phyloP scores from a whole-genome alignment of 2,329 filamentous ascomycete species.

The Xylaria sp. region DNA sequence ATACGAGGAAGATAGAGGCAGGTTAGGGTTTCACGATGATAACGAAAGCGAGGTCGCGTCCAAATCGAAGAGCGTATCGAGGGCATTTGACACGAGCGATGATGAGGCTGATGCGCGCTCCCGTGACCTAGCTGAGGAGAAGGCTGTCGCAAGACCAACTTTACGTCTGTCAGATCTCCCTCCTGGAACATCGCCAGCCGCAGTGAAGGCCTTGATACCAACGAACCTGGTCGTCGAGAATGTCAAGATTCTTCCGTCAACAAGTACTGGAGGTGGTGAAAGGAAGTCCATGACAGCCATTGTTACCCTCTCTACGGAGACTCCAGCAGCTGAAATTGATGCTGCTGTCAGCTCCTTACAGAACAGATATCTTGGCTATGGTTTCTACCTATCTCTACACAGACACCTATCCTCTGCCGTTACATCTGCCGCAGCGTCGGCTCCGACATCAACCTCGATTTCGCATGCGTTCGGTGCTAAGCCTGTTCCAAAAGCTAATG shows the following conservation, averaged over 20 bases:
- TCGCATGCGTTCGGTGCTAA: conserved; percentile 76
- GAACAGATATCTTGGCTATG: conserved; percentile 79
- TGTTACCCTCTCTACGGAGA: conserved; percentile 74
- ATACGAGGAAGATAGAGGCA: conserved; percentile 30
- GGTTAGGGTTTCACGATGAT: conserved; percentile 39
- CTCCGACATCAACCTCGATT: conserved; percentile 41
- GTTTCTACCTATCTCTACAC: conserved; percentile 74
- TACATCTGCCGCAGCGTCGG: conserved; percentile 39
- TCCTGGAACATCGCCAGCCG: conserved; percentile 53
- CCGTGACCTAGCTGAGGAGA: conserved; percentile 49
- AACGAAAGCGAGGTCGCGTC: conserved; percentile 25
- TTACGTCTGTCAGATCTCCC: conserved; percentile 57
- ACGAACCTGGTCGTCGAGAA: conserved; percentile 61
- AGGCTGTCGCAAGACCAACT: conserved; percentile 57
- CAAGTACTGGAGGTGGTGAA: conserved; percentile 50
- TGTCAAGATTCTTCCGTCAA: conserved; percentile 62
- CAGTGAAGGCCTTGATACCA: conserved; percentile 55
- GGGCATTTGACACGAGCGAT: conserved; percentile 66
- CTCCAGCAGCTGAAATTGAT: conserved; percentile 78
- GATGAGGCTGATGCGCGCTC: conserved; percentile 46
- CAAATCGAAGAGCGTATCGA: conserved; percentile 57
- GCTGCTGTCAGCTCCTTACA: conserved; percentile 70
- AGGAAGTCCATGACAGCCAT: conserved; percentile 72
- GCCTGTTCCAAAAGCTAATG: conserved; percentile 44
- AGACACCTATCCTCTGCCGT: conserved; percentile 76